Evolutionary conservation across 345 rosid species (phyloP).

Genomic region (Populus deltoides): DNA sequence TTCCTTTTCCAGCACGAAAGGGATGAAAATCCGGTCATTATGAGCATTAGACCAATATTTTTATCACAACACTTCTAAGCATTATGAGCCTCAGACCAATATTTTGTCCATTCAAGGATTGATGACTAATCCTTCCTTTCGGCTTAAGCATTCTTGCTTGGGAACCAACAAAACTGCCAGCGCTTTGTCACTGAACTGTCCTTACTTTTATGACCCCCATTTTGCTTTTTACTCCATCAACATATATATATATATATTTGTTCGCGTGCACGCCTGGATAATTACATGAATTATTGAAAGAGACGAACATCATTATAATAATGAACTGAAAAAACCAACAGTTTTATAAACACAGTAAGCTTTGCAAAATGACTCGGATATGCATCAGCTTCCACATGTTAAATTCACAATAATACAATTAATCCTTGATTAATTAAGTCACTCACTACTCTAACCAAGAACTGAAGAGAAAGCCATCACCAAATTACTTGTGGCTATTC

Average conservation of each 20-base stretch:
- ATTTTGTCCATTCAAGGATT: neutral
- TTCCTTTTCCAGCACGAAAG: too few relatives aligned
- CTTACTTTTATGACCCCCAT: neutral
- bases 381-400: constrained; percentile 30
- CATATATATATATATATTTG: neutral
- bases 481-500: neutral
- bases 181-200: neutral
- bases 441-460: neutral
- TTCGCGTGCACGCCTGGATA: constrained; percentile 4
- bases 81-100: too few relatives aligned
- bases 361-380: constrained; percentile 20
- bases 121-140: neutral
- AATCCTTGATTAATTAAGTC: neutral
- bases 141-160: neutral
- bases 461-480: constrained; percentile 1
- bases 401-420: constrained; percentile 8
- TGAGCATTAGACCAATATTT: too few relatives aligned
- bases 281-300: neutral
- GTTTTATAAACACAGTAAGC: neutral
- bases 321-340: neutral
- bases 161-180: neutral
- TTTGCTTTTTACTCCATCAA: neutral
- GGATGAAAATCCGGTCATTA: too few relatives aligned
- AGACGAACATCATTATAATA: too few relatives aligned
- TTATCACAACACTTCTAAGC: too few relatives aligned